Conservation (phyloP, 108 stramenopile genomes). For the Cyclotella kingstonii region DNA sequence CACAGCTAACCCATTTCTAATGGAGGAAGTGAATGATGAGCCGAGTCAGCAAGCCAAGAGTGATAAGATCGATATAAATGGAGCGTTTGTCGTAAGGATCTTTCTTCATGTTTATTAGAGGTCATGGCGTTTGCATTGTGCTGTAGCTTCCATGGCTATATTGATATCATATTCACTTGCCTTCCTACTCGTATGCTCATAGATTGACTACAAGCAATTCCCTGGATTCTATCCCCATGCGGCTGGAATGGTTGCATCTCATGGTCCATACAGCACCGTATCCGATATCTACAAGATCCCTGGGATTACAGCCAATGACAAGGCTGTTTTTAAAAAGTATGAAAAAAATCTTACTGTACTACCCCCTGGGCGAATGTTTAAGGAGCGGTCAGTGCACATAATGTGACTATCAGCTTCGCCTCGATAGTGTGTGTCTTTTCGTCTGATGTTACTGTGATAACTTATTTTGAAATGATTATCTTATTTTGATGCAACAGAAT, state of each 20-base stretch:
- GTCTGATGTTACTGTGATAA: too few relatives aligned
- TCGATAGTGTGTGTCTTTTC: too few relatives aligned
- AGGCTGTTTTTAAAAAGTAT: constrained; percentile 65
- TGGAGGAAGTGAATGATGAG: constrained; percentile 33
- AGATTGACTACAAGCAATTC: constrained; percentile 67
- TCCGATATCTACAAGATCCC: constrained; percentile 70
- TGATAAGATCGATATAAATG: constrained; percentile 65
- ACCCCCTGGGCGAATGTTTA: constrained; percentile 58
- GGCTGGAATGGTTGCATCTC: constrained; percentile 64
- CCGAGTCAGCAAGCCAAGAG: constrained; percentile 55
- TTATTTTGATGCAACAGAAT: too few relatives aligned
- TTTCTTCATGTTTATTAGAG: not conserved
- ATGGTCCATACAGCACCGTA: constrained; percentile 62
- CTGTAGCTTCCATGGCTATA: constrained; percentile 2
- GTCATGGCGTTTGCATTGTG: not conserved
- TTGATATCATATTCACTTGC: not conserved
- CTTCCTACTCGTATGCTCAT: not conserved
- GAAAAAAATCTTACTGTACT: constrained; percentile 59
- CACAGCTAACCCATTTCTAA: constrained; percentile 34
- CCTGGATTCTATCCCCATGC: constrained; percentile 63
- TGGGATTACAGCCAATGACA: constrained; percentile 54
- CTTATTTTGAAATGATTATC: too few relatives aligned
- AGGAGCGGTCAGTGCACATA: too few relatives aligned
- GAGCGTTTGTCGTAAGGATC: constrained; percentile 61
- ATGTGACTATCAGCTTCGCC: too few relatives aligned